These are phyloP conservation scores for Naematelia encephala DNA, from an alignment of 768 basidiomycete genomes.

Conservation along the genomic window DNA sequence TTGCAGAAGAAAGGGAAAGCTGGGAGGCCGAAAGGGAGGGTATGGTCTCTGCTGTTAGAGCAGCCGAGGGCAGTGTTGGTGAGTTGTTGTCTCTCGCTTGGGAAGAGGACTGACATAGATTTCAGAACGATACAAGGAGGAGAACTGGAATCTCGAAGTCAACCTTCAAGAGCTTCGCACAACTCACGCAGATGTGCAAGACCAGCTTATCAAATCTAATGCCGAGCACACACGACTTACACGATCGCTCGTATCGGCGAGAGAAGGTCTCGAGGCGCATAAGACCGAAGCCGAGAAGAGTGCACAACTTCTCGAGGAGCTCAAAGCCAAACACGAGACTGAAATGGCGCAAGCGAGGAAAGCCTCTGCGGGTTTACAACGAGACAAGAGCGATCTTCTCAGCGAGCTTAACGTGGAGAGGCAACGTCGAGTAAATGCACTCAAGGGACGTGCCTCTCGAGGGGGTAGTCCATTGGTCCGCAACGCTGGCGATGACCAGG, in stretches of 20 bases:
- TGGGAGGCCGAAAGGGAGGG: constrained; percentile 74
- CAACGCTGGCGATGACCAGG: constrained; percentile 27
- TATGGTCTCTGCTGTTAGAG: constrained; percentile 67
- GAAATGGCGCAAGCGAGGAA: constrained; percentile 88
- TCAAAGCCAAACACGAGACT: constrained; percentile 88
- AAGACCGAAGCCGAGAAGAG: constrained; percentile 82
- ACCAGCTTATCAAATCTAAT: constrained; percentile 67
- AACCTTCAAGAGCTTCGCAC: constrained; percentile 78
- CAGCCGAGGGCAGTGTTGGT: constrained; percentile 80
- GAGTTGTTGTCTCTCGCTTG: constrained; percentile 32
- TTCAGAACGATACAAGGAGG: constrained; percentile 90
- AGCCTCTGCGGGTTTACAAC: constrained; percentile 75
- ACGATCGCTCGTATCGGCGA: constrained; percentile 66
- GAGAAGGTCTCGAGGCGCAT: constrained; percentile 74
- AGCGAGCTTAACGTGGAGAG: constrained; percentile 63
- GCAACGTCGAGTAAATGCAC: constrained; percentile 28
- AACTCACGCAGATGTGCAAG: constrained; percentile 65
- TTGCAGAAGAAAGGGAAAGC: constrained; percentile 88
- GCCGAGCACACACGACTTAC: constrained; percentile 77
- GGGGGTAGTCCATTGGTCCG: constrained; percentile 38
- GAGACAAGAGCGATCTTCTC: constrained; percentile 91
- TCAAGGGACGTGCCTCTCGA: constrained; percentile 25
- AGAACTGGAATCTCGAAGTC: constrained; percentile 98
- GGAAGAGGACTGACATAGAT: constrained; percentile 10
- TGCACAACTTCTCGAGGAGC: constrained; percentile 61